Percentiles rank a stretch among this genome's conserved stretches.
Evolutionary conservation across 164 flowering plant genomes (phyloP).

Genomic region (Nymphaea colorata): DNA sequence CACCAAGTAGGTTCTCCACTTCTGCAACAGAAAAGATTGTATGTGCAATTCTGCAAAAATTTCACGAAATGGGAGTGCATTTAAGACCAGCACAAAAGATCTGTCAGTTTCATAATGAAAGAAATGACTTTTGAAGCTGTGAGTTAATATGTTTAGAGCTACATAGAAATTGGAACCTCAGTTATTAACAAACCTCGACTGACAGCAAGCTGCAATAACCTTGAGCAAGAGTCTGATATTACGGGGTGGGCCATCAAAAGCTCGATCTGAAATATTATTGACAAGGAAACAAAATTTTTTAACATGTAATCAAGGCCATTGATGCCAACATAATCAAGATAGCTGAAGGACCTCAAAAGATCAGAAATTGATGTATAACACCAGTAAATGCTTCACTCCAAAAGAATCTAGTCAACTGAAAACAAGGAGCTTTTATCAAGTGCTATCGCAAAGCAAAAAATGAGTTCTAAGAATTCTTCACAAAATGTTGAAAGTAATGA

Average conservation of each 20-base stretch:
- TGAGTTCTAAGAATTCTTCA: too few species aligned
- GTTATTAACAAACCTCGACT: conserved; percentile 36
- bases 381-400: too few species aligned
- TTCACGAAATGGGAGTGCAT: conserved; percentile 1
- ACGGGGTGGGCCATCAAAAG: conserved; percentile 45
- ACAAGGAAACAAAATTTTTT: neutral
- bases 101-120: neutral
- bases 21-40: conserved; percentile 43
- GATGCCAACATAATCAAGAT: neutral
- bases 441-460: too few species aligned
- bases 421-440: too few species aligned
- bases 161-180: neutral
- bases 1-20: conserved; percentile 44
- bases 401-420: too few species aligned
- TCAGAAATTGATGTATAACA: too few species aligned
- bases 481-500: too few species aligned
- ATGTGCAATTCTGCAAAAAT: conserved; percentile 29
- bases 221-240: conserved; percentile 72
- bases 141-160: too few species aligned
- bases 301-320: neutral
- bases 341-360: neutral
- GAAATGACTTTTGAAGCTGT: neutral
- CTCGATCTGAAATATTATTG: conserved; percentile 26
- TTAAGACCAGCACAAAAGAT: neutral
- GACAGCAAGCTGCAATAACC: conserved; percentile 39